These are phyloP conservation scores for Nitzschia sp. DNA, from an alignment of 108 stramenopile genomes.

Conservation along the genomic window DNA sequence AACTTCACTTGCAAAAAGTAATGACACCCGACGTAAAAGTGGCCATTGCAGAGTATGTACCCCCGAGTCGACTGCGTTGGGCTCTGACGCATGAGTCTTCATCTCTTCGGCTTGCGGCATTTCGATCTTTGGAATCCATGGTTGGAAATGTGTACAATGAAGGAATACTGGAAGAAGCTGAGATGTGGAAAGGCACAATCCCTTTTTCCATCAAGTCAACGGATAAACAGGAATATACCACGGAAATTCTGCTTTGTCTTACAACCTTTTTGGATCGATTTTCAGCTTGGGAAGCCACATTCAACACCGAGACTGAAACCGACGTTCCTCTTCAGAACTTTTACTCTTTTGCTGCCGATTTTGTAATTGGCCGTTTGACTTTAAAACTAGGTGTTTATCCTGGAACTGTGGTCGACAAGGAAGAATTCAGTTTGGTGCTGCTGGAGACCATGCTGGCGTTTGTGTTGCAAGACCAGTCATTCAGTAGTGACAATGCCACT, in stretches of 20 bases:
- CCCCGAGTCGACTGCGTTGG: slow-evolving; percentile 10
- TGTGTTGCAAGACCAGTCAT: slow-evolving; percentile 30
- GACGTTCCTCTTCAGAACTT: slow-evolving; percentile 3
- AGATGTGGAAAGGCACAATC: slow-evolving; percentile 44
- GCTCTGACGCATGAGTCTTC: slow-evolving; percentile 34
- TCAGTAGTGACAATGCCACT: slow-evolving; percentile 16
- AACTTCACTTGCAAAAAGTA: not conserved
- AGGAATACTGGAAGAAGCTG: slow-evolving; percentile 30
- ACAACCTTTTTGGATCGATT: slow-evolving; percentile 42
- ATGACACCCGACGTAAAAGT: slow-evolving; percentile 9
- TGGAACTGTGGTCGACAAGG: slow-evolving; percentile 57
- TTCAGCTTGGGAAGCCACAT: slow-evolving; percentile 22
- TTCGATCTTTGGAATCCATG: slow-evolving; percentile 32
- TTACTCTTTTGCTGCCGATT: slow-evolving; percentile 41
- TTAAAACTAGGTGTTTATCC: slow-evolving; percentile 46
- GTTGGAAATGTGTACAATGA: slow-evolving; percentile 14
- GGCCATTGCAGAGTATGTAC: slow-evolving; percentile 21
- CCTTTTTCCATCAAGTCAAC: slow-evolving; percentile 43
- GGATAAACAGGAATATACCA: slow-evolving; percentile 44
- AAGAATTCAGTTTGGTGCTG: slow-evolving; percentile 37
- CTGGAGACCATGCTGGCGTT: slow-evolving; percentile 39
- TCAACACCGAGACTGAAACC: not conserved
- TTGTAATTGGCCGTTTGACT: slow-evolving; percentile 44
- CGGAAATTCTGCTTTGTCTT: slow-evolving; percentile 40
- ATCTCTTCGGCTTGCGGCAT: slow-evolving; percentile 43